Evolutionary conservation across 2,329 filamentous ascomycete species (phyloP), one percentile per base, ranked within the genome.

Genomic region (Fusarium beomiforme): DNA sequence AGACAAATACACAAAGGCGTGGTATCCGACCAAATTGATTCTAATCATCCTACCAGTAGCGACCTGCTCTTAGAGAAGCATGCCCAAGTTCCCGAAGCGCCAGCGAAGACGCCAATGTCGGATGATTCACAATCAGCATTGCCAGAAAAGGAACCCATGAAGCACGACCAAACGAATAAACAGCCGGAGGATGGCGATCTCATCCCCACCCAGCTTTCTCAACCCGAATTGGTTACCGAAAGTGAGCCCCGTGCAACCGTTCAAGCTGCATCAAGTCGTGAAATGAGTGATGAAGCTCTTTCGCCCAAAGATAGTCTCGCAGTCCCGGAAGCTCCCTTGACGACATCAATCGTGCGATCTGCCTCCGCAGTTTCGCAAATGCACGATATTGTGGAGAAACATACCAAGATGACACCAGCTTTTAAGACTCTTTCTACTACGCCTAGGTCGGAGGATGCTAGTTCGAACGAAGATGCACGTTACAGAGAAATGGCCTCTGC

Each of bases 131-230:
- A 16, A 29, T 16, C 24, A 23, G 23, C 10, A 9, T 37, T 23
- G 31, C 29, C 26, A 21, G 41, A 19, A 31, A 59, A 33, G 23
- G 39, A 56, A 47, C 31, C 41, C 16, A 10, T 5, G 17, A 51
- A 29, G 11, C 26, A 42, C 7, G 75, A 77, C 59, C 72, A 56
- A 33, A 69, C 64, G 53, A 64, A 69, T 58, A 65, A 64, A 43
- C 57, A 64, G 29, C 51, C 26, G 11, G 62, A 21, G 26, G 23
- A 47, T 24, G 36, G 21, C 8, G 36, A 67, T 23, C 26, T 49
- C 12, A 21, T 21, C 11, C 17, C 19, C 36, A 19, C 34, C 24
- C 19, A 21, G 12, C 19, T 51, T 43, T 17, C 23, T 13, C 42
- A 37, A 21, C 11, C 36, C 10, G 61, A 59, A 53, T 36, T 36